These are phyloP conservation scores for Quillaja saponaria DNA, from an alignment of 306 rosid genomes.

Conservation along the genomic window DNA sequence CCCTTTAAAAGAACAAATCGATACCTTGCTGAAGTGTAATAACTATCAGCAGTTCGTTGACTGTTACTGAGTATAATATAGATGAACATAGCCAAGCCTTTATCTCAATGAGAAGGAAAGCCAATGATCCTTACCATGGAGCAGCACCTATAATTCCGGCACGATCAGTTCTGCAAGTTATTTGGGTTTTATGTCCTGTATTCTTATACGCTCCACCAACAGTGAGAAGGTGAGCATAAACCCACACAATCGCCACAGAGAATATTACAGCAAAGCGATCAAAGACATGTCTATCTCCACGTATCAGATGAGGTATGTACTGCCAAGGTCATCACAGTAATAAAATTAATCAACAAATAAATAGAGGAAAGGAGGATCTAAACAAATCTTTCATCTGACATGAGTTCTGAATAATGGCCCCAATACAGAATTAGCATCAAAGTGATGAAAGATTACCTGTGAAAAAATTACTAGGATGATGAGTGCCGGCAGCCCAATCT, in stretches of 20 bases:
- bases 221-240: slow-evolving; percentile 83
- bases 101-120: slow-evolving; percentile 1
- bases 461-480: slow-evolving; percentile 68
- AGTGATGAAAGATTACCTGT: slow-evolving; percentile 55
- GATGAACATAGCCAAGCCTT: slow-evolving; percentile 3
- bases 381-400: neutral
- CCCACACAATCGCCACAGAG: slow-evolving; percentile 79
- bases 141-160: slow-evolving; percentile 84
- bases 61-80: too few species aligned
- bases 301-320: slow-evolving; percentile 80
- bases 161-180: slow-evolving; percentile 87
- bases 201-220: slow-evolving; percentile 88
- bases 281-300: slow-evolving; percentile 52
- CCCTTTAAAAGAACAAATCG: neutral
- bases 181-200: slow-evolving; percentile 51
- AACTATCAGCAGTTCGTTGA: neutral
- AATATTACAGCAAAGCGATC: slow-evolving; percentile 85
- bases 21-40: slow-evolving; percentile 9
- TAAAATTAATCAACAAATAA: slow-evolving; percentile 9
- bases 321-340: slow-evolving; percentile 34
- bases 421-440: slow-evolving; percentile 16
- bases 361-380: slow-evolving; percentile 2
- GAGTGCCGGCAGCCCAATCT: slow-evolving; percentile 92
- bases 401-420: neutral
- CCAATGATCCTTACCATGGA: slow-evolving; percentile 62